Base-by-base conservation (phyloP, 768 basidiomycete genomes). In the Suillus tomentosus region DNA sequence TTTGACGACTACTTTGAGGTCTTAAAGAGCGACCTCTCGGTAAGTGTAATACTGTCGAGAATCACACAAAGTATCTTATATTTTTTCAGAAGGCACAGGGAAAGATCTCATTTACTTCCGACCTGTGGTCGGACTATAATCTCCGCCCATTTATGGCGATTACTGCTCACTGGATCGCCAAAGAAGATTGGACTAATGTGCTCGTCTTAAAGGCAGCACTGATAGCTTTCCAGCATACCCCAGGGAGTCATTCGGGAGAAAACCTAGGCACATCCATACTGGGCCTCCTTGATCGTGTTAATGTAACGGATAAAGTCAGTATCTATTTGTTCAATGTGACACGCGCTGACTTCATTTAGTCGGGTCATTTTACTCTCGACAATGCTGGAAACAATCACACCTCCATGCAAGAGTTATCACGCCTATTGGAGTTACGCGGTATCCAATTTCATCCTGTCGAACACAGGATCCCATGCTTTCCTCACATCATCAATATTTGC, bases 71-170 rank as follows among this genome's bases (percentile, higher is more conserved):
- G n/a, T 19, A 6, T 56, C 53, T 50, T 15, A 57, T 36, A n/a
- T 39, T n/a, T 19, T 48, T 64, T 7, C 34, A 63, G 63, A 39
- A 13, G 27, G 62, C 48, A 6, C 24, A 50, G 8, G 63, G 63
- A 10, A 55, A 59, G n/a, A 59, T 62, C 7, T 62, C 75, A 1
- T 73, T 73, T 34, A 81, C 78, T 5, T 66, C 66, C 14, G 77
- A 80, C 56, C 65, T 79, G 3, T 81, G 79, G 79, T 70, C 63
- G 19, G 67, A 74, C 37, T 60, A 60, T 0, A 66, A 69, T 40
- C 72, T 75, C 19, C 11, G 36, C 2, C 17, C 73, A 14, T 77
- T 67, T 58, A 68, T 80, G 64, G 79, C 73, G 0, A 62, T 80
- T 1, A 78, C 77, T 0, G 72, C 69, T 1, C 77, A 80, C 68